Evolutionary conservation across 345 rosid species (phyloP), one percentile per base, ranked within the genome.

Genomic region (Triadica sebifera): DNA sequence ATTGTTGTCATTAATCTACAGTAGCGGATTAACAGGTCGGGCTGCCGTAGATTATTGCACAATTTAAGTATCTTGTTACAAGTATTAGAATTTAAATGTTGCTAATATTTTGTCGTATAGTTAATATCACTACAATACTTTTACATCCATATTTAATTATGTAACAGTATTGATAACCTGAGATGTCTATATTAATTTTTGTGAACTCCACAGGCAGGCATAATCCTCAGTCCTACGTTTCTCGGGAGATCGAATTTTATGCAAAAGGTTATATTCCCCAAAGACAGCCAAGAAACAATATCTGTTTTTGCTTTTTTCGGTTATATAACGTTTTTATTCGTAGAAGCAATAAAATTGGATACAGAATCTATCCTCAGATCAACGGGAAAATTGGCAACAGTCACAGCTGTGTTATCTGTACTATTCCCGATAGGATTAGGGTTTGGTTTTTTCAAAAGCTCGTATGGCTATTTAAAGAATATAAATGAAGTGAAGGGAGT

Each of bases 331-430:
- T 82, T 82, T 79, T 38, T 76, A 59, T 82, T 85, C 70, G 13
- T 51, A 13, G 15, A 47, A 0, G 83, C 74, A 8, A 81, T 82
- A 51, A 82, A 85, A 66, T 75, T 78, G 75, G 80, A 80, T 59
- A 63, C 71, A 0, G 49, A 34, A 15, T n/a, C 69, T 57, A 65
- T 76, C 76, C 2, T 5, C 4, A 13, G 74, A 22, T 58, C 49
- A 22, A 75, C 82, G 2, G 84, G 76, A 37, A 63, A 65, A 63
- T 72, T 41, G 56, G 81, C 75, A 15, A 57, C 68, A 58, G 15
- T 20, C 38, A 76, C 76, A 12, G 81, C 83, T 25, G 4, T 76
- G 41, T 25, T 29, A 29, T 37, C 65, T 49, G 37, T 20, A 66
- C 4, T n/a, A 39, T 20, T 13, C 50, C 76, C 61, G 76, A 11